A percentile compares a stretch with the other conserved stretches of the same genome.
Evolutionary conservation across 2,329 filamentous ascomycete genomes (phyloP).

Genomic region (Zymoseptoria ardabiliae): DNA sequence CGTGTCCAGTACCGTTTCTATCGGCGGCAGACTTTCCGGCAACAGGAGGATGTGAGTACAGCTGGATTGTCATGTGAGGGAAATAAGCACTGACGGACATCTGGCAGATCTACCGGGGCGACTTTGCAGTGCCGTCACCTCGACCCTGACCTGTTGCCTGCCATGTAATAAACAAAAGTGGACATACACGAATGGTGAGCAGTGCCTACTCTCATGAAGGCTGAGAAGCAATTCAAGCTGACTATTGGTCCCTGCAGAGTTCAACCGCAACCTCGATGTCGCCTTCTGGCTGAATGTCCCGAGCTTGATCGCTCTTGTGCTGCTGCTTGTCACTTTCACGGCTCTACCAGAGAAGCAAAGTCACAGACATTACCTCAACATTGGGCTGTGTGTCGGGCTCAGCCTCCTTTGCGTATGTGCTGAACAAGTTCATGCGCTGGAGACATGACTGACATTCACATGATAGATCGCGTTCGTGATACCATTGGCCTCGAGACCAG

Average conservation of each 20-base stretch:
- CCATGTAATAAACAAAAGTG: constrained; percentile 83
- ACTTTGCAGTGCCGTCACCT: constrained; percentile 44
- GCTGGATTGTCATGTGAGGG: background rate
- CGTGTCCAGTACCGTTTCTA: constrained; percentile 62
- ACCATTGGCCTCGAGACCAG: constrained; percentile 63
- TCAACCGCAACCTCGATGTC: constrained; percentile 5
- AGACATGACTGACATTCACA: constrained; percentile 29
- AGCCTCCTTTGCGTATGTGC: constrained; percentile 66
- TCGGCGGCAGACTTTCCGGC: constrained; percentile 52
- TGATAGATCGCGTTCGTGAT: constrained; percentile 82
- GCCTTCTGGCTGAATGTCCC: constrained; percentile 60
- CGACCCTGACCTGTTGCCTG: constrained; percentile 64
- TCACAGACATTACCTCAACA: constrained; percentile 70
- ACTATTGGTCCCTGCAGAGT: background rate
- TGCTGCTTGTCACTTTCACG: constrained; percentile 69
- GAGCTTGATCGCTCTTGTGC: constrained; percentile 61
- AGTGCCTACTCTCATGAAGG: constrained; percentile 50
- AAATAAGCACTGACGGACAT: background rate
- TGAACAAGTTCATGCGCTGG: constrained; percentile 66
- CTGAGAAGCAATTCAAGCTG: constrained; percentile 73
- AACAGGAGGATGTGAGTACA: constrained; percentile 59
- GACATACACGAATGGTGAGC: constrained; percentile 46
- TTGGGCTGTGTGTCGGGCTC: constrained; percentile 78
- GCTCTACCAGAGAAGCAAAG: constrained; percentile 66
- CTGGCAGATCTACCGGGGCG: constrained; percentile 38